Conservation (phyloP, 208 protist species). For the Crithidia mellificae region DNA sequence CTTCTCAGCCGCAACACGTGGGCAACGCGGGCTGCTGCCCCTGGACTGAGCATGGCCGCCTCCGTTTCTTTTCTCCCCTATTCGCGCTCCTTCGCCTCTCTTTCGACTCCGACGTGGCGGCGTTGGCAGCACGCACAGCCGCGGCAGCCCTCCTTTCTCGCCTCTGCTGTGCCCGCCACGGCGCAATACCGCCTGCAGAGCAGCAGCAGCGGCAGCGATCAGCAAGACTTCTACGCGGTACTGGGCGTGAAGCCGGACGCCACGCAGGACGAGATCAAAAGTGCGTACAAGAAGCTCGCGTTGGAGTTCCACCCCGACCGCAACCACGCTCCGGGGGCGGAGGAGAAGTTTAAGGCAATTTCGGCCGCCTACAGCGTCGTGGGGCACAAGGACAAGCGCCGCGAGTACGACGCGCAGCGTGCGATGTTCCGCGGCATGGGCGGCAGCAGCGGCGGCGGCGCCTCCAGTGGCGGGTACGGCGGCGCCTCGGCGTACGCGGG, state of each 20-base stretch:
- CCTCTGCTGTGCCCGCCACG: neutral
- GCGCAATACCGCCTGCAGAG: slow-evolving; percentile 13
- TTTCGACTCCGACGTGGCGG: no score
- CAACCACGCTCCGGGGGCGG: slow-evolving; percentile 76
- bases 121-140: no score
- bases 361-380: slow-evolving; percentile 87
- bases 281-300: slow-evolving; percentile 88
- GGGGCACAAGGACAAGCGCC: slow-evolving; percentile 70
- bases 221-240: slow-evolving; percentile 72
- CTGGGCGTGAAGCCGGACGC: slow-evolving; percentile 77
- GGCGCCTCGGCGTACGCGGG: slow-evolving; percentile 6
- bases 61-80: no score
- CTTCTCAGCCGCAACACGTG: no score
- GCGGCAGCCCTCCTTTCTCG: slow-evolving; percentile 2
- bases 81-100: no score
- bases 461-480: no score
- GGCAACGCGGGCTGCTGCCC: no score
- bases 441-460: slow-evolving; percentile 18
- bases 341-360: slow-evolving; percentile 89
- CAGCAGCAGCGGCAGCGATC: slow-evolving; percentile 9
- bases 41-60: no score
- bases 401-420: slow-evolving; percentile 78
- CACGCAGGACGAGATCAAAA: slow-evolving; percentile 89
- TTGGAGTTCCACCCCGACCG: slow-evolving; percentile 91
- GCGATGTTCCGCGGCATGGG: slow-evolving; percentile 32